Evolutionary conservation across 495 filamentous ascomycete genomes (phyloP).

Genomic region (Chaetomium cochliodes): DNA sequence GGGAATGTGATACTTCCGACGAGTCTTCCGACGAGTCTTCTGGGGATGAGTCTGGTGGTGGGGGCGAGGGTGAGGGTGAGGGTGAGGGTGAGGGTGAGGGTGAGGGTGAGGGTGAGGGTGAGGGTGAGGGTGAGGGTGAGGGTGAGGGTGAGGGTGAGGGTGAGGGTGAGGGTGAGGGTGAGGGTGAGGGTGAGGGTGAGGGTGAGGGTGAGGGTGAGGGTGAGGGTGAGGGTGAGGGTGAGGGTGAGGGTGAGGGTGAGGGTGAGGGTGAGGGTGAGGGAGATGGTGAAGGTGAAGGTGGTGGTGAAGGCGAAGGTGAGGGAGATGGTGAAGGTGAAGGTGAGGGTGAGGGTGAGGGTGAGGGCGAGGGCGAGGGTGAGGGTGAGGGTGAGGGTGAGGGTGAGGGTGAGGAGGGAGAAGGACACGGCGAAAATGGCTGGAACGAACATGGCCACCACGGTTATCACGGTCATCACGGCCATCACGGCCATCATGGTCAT

Average conservation of each 20-base stretch:
- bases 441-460: conserved; percentile 5
- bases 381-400: too few relatives aligned
- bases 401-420: background rate
- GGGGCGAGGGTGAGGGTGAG: background rate
- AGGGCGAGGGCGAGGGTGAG: too few relatives aligned
- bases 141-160: background rate
- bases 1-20: background rate
- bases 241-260: background rate
- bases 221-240: background rate
- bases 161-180: background rate
- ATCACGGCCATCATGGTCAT: background rate
- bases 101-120: background rate
- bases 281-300: background rate
- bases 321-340: too few relatives aligned
- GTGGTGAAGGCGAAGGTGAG: background rate
- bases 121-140: background rate
- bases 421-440: background rate
- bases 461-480: background rate
- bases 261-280: background rate
- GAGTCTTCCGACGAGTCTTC: background rate
- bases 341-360: too few relatives aligned
- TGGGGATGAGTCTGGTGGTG: background rate
- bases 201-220: background rate
- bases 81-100: background rate
- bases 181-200: background rate